These are phyloP conservation scores for Ceratobasidium sp. DNA, from an alignment of 1,284 basidiomycete species.

Conservation along the genomic window DNA sequence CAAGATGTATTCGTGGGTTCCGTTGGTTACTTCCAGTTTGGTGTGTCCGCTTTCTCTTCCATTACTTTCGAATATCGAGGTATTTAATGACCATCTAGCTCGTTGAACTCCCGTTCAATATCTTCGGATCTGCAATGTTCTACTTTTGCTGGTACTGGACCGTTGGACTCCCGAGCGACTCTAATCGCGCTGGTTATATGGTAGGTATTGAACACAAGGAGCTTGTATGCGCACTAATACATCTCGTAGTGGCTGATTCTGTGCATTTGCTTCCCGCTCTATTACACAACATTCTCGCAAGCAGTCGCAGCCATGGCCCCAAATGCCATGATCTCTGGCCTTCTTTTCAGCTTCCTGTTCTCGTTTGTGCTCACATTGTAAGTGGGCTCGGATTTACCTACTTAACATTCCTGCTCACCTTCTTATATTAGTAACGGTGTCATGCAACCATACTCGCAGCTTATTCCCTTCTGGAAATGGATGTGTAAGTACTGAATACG, in stretches of 20 bases:
- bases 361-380: conserved; percentile 75
- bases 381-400: conserved; percentile 55
- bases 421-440: conserved; percentile 69
- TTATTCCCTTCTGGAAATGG: conserved; percentile 85
- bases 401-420: conserved; percentile 23
- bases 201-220: conserved; percentile 56
- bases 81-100: conserved; percentile 15
- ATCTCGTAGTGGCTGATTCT: conserved; percentile 59
- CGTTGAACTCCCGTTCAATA: conserved; percentile 71
- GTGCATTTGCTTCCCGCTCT: conserved; percentile 68
- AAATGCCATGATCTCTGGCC: conserved; percentile 73
- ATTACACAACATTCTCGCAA: conserved; percentile 72
- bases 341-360: conserved; percentile 75
- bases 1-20: conserved; percentile 87
- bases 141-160: conserved; percentile 82
- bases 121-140: conserved; percentile 69
- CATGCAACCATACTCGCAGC: conserved; percentile 71
- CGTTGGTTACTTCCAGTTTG: conserved; percentile 60
- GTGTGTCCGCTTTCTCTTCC: neutral
- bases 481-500: conserved; percentile 65
- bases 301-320: conserved; percentile 78
- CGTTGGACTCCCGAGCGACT: conserved; percentile 67
- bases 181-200: conserved; percentile 69
- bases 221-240: neutral
- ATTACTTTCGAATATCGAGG: neutral